Base-by-base conservation (phyloP, 2,329 filamentous ascomycete genomes). In the Ophiostoma piceae region DNA sequence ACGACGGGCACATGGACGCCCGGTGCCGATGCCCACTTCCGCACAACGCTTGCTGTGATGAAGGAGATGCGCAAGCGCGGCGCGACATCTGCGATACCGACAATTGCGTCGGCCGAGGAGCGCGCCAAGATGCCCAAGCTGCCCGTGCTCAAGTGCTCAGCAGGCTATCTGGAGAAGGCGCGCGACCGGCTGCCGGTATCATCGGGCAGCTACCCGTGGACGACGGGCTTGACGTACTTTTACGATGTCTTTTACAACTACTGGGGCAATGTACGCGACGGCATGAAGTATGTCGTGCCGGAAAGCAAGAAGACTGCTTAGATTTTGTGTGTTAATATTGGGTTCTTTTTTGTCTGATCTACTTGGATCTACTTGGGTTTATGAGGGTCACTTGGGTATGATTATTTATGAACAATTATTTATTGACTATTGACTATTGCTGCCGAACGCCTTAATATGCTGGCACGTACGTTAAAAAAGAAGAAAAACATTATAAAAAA, bases 1-100 rank as follows among this genome's bases (percentile, higher is more conserved):
- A 82, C 82, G 37, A 84, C 87, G 57, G 83, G 83, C 0, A 82
- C 84, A 0, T 91, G 88, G 88, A 90, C 87, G 0, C 79, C 89
- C 0, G 87, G 86, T 1, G 83, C 84, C 0, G 87, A 90, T 70
- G 70, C 68, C 1, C 73, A 72, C 62, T 71, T 72, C 62, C 68
- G 66, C 57, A 72, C 71, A n/a, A 69, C 71, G 0, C 67, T 75
- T 22, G 51, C 41, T n/a, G 73, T 75, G 35, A 72, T 74, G 67
- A 70, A 69, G 64, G 67, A 70, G 19, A 72, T 72, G 73, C 62
- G 67, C 7, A 32, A 47, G 32, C 22, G 67, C 22, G 71, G 72
- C 32, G 74, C 74, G 11, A 74, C 74, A 0, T 71, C 72, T 2
- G 76, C 73, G 3, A 68, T 67, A 35, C 77, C 77, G 2, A 71